These are phyloP conservation scores for Penicillium turbatum DNA, from an alignment of 495 filamentous ascomycete genomes.

Conservation along the genomic window DNA sequence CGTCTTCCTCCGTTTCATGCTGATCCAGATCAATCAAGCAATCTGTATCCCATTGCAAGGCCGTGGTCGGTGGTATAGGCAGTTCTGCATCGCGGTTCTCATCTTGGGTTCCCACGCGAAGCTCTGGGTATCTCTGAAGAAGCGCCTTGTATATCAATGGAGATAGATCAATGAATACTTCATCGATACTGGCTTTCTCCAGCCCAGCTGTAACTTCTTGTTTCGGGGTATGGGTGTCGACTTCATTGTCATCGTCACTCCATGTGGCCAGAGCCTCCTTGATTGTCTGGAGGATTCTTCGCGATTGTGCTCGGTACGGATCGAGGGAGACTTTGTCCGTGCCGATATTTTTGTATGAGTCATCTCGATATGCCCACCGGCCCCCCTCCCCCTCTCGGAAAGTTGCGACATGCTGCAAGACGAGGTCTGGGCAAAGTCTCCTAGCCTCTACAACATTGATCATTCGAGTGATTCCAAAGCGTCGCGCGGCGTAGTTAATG, in stretches of 20 bases:
- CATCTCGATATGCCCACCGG: constrained; percentile 85
- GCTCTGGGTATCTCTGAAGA: constrained; percentile 72
- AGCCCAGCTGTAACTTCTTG: constrained; percentile 53
- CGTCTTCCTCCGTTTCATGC: constrained; percentile 67
- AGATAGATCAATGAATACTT: constrained; percentile 90
- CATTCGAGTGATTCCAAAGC: constrained; percentile 71
- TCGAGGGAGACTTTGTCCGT: constrained; percentile 93
- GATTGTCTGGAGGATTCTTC: constrained; percentile 76
- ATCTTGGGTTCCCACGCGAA: constrained; percentile 57
- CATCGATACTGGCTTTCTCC: constrained; percentile 88
- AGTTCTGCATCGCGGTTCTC: constrained; percentile 68
- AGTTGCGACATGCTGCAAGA: constrained; percentile 89
- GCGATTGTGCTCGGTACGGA: constrained; percentile 81
- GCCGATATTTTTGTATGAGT: constrained; percentile 66
- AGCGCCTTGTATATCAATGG: constrained; percentile 73
- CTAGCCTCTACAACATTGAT: constrained; percentile 75
- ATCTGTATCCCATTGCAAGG: constrained; percentile 74
- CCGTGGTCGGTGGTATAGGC: constrained; percentile 69
- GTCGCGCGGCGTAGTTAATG: constrained; percentile 88
- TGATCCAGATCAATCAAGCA: constrained; percentile 71
- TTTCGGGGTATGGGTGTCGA: constrained; percentile 41
- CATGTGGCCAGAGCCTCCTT: constrained; percentile 59
- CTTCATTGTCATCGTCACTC: constrained; percentile 16
- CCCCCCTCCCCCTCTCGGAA: constrained; percentile 84
- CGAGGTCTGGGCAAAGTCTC: constrained; percentile 78